Evolutionary conservation across 164 flowering plant species (phyloP), one percentile per base, ranked within the genome.

Genomic region (Cinnamomum chago): DNA sequence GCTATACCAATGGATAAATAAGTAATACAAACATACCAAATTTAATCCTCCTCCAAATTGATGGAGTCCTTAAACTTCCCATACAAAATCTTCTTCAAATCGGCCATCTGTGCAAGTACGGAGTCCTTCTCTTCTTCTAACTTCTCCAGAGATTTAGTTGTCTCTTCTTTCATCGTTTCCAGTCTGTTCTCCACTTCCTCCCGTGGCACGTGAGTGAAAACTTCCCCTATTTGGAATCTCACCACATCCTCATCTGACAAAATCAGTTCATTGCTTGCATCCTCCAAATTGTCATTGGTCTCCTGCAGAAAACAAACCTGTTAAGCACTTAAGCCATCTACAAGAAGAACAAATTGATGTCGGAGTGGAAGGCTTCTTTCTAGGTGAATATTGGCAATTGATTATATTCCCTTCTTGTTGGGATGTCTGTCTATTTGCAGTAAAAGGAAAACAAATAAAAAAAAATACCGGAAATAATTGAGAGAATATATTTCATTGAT

Each of bases 41-140:
- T 18, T 55, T 74, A 93, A 72, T 95, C 98, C 83, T 95, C 98
- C 83, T 95, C 99, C 50, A 95, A 90, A 78, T 95, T 95, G 80
- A 95, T 93, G 17, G 99, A 92, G 79, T 95, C 98, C 76, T 87
- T 88, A 83, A 95, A 95, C 80, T 95, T 95, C 1, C 87, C 96
- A 70, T 95, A 95, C 73, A 95, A 77, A 73, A 93, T 83, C 76
- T 89, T 92, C 91, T 95, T 95, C 72, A 95, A 76, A 71, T 87
- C 92, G 3, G 88, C 93, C 99, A 95, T 95, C 81, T 95, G 92
- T 18, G 90, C 87, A 28, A 90, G 68, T 5, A 93, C 62, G 0
- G 90, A 81, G 18, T 81, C 88, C 82, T 90, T 95, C 85, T 95
- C 99, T 80, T 92, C 90, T 82, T 88, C 92, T 27, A 95, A 84